Evolutionary conservation across 75 land plant genomes (phyloP).

Genomic region (Picea glauca): DNA sequence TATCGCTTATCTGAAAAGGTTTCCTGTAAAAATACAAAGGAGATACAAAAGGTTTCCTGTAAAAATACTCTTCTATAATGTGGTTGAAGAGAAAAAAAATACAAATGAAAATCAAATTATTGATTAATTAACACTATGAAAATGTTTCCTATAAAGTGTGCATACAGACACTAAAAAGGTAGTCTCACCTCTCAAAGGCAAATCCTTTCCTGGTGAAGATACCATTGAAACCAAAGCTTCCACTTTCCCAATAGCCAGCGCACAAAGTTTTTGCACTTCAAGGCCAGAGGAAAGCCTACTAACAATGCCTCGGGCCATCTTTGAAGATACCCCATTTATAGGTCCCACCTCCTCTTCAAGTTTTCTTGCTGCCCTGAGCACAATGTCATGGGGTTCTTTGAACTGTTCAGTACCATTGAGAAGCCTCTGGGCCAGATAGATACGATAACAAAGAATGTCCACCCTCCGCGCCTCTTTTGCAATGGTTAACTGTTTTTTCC

Average conservation of each 20-base stretch:
- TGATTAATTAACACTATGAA: constrained; percentile 4
- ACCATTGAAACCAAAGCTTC: constrained; percentile 36
- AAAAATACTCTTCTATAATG: constrained; percentile 1
- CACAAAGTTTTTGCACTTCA: constrained; percentile 62
- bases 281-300: constrained; percentile 63
- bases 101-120: background rate
- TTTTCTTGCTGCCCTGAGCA: constrained; percentile 48
- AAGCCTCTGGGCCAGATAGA: constrained; percentile 60
- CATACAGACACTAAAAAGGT: background rate
- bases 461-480: constrained; percentile 89
- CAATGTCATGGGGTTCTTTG: constrained; percentile 55
- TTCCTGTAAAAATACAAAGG: background rate
- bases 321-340: constrained; percentile 55
- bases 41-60: background rate
- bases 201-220: constrained; percentile 7
- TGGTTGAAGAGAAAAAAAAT: background rate
- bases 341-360: constrained; percentile 82
- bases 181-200: constrained; percentile 23
- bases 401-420: constrained; percentile 71
- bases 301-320: constrained; percentile 76
- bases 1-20: background rate
- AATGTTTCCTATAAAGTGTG: background rate
- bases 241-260: constrained; percentile 53
- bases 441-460: constrained; percentile 70
- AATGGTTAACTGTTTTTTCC: constrained; percentile 70